A percentile compares a stretch with the other conserved stretches of the same genome.
Evolutionary conservation across 2,329 filamentous ascomycete genomes (phyloP).

Genomic region (Thermoascus crustaceus): DNA sequence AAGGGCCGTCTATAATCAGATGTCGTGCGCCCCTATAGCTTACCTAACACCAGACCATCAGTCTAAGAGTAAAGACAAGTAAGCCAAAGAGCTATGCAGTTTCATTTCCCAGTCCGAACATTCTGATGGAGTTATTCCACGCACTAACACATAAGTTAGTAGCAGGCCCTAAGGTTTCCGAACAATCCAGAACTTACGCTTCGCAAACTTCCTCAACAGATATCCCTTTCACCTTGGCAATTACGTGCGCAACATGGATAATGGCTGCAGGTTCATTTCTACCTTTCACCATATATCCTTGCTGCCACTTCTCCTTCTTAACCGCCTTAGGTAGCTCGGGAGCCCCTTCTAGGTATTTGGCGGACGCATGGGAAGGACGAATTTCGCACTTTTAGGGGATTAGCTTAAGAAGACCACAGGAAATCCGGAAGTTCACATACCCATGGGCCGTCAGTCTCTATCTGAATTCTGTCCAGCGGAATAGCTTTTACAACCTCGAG

Average conservation of each 20-base stretch:
- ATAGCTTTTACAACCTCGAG: conserved; percentile 74
- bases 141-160: conserved; percentile 40
- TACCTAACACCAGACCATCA: no score
- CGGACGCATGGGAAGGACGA: conserved; percentile 76
- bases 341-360: conserved; percentile 61
- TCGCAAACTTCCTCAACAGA: conserved; percentile 75
- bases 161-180: background rate
- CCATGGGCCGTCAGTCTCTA: conserved; percentile 96
- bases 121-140: conserved; percentile 70
- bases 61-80: no score
- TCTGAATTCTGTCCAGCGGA: conserved; percentile 71
- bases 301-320: conserved; percentile 92
- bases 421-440: conserved; percentile 20
- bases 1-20: no score
- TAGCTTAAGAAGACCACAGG: background rate
- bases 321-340: conserved; percentile 69
- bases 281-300: conserved; percentile 85
- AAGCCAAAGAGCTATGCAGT: no score
- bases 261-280: conserved; percentile 90
- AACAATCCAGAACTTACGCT: conserved; percentile 43
- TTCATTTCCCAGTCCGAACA: conserved; percentile 69
- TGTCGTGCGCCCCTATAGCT: no score
- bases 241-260: conserved; percentile 74
- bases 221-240: conserved; percentile 78
- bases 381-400: conserved; percentile 64